Evolutionary conservation across 2,329 filamentous ascomycete genomes (phyloP), one percentile per base, ranked within the genome.

Genomic region (Periconia digitata): DNA sequence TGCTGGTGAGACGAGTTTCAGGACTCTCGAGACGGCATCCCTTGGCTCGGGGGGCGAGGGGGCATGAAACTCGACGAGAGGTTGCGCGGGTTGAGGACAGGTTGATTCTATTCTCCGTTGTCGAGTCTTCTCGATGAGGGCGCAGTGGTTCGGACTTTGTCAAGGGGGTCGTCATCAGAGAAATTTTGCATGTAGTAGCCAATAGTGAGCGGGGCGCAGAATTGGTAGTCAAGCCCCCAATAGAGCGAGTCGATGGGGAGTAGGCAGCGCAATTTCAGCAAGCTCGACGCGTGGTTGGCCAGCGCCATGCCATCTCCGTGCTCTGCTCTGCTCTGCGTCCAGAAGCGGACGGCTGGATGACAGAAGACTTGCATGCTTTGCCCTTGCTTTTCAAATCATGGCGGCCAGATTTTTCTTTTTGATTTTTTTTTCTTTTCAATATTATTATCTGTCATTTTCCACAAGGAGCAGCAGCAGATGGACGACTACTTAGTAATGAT

Each of bases 1-100:
- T 44, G 49, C 29, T 49, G 54, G 59, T 51, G 61, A 62, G 56
- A 63, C 62, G 60, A 57, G 62, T 67, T 65, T 66, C 62, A 67
- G 56, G 39, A 43, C 16, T 38, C 49, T 47, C 51, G 47, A 45
- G 55, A 63, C 44, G 50, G 56, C 47, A 56, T 54, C 54, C 58
- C 62, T 55, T 52, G 55, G n/a, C n/a, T n/a, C n/a, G n/a, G n/a
- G n/a, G n/a, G n/a, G n/a, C n/a, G n/a, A n/a, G n/a, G n/a, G 27
- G 27, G 49, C 24, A 47, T 59, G 55, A 60, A 55, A 61, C 61
- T 36, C 22, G 29, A 41, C 45, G 40, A 34, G 38, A 42, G 43
- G 38, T 42, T 43, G 36, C 32, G 22, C 44, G 42, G 29, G 32
- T 37, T 20, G 22, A 41, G 46, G 37, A 50, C 43, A 46, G 24